Conservation (phyloP, 2,329 filamentous ascomycete species). For the Monilinia aucupariae region DNA sequence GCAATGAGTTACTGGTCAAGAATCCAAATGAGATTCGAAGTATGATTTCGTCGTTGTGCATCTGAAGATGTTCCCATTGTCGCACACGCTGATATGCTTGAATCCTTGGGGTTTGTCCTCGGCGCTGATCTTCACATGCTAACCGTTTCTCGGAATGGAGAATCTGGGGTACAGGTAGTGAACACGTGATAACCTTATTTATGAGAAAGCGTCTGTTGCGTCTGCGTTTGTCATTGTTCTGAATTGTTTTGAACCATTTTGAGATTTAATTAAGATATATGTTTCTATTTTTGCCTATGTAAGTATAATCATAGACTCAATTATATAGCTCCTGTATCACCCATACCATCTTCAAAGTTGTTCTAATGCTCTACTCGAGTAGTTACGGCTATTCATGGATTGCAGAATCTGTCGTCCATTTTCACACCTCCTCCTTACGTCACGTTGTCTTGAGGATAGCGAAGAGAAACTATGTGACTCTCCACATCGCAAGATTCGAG, state of each 20-base stretch:
- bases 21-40: not conserved
- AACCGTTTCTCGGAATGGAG: slow-evolving; percentile 10
- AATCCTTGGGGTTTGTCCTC: not conserved
- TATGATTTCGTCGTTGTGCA: slow-evolving; percentile 3
- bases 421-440: slow-evolving; percentile 34
- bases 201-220: too few relatives aligned
- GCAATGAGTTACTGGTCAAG: not conserved
- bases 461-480: slow-evolving; percentile 22
- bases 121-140: slow-evolving; percentile 16
- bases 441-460: slow-evolving; percentile 32
- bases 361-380: not conserved
- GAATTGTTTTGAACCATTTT: not conserved
- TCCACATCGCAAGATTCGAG: slow-evolving; percentile 32
- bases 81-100: not conserved
- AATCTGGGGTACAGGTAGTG: slow-evolving; percentile 4
- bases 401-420: slow-evolving; percentile 26
- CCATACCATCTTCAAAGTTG: not conserved
- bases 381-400: slow-evolving; percentile 22
- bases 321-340: too few relatives aligned
- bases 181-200: not conserved
- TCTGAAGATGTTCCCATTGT: slow-evolving; percentile 4
- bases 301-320: not conserved
- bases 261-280: too few relatives aligned
- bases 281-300: not conserved
- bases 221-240: too few relatives aligned